These are phyloP conservation scores for Trichoderma virens DNA, from an alignment of 495 filamentous ascomycete genomes.

Conservation along the genomic window DNA sequence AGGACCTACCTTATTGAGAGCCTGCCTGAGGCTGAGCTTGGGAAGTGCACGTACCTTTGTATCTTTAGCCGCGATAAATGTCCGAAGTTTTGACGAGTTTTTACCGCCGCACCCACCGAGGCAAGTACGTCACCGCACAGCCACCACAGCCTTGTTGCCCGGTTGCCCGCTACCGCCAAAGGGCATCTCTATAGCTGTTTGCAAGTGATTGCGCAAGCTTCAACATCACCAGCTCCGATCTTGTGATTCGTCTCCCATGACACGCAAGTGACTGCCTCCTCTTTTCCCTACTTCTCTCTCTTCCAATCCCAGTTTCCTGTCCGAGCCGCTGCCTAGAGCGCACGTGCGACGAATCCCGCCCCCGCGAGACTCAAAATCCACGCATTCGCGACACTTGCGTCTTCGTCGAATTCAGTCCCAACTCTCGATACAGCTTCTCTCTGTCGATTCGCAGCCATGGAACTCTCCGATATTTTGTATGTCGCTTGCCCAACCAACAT, in stretches of 20 bases:
- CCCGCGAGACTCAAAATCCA: neutral
- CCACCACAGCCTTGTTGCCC: neutral
- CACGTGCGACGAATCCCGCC: neutral
- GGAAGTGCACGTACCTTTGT: no score
- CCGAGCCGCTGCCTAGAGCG: neutral
- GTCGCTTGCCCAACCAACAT: neutral
- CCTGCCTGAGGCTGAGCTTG: no score
- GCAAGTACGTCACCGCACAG: slow-evolving; percentile 4
- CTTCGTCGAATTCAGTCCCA: neutral
- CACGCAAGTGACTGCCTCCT: neutral
- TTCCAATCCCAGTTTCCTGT: neutral
- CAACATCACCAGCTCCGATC: neutral
- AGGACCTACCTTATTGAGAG: no score
- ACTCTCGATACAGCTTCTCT: neutral
- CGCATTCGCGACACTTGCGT: neutral
- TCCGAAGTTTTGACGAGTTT: neutral
- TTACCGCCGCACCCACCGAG: neutral
- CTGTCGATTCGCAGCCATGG: slow-evolving; percentile 2
- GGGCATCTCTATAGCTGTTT: neutral
- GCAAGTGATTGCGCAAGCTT: neutral
- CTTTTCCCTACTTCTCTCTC: neutral
- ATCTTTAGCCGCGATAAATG: neutral
- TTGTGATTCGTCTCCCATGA: neutral
- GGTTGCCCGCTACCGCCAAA: neutral
- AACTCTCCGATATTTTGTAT: slow-evolving; percentile 14